phyloP scores from a whole-genome alignment of 129 eudicot species.

The Scalesia atractyloides region DNA sequence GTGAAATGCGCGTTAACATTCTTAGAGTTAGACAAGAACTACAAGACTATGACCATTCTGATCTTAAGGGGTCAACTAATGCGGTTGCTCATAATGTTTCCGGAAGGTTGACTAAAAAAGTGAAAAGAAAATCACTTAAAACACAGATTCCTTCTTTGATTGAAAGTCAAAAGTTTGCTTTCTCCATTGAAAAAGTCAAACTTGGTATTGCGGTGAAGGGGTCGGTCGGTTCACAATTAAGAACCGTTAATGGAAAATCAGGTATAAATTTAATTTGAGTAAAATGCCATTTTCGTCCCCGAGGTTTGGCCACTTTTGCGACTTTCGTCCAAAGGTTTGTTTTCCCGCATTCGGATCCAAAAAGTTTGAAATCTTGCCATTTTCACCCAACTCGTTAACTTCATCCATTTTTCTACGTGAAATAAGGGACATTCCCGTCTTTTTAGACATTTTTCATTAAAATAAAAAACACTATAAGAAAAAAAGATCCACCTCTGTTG shows the following conservation, averaged over 20 bases:
- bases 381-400: too few relatives aligned
- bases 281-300: too few relatives aligned
- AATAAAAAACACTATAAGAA: too few relatives aligned
- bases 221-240: slow-evolving; percentile 35
- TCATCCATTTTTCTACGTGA: too few relatives aligned
- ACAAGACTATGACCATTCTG: slow-evolving; percentile 44
- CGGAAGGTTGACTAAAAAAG: slow-evolving; percentile 42
- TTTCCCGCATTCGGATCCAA: too few relatives aligned
- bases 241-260: slow-evolving; percentile 34
- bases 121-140: slow-evolving; percentile 35
- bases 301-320: too few relatives aligned
- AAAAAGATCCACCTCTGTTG: too few relatives aligned
- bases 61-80: slow-evolving; percentile 35
- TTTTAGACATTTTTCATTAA: too few relatives aligned
- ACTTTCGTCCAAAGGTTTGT: too few relatives aligned
- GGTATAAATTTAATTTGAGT: slow-evolving; percentile 36
- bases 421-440: too few relatives aligned
- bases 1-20: slow-evolving; percentile 71
- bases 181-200: slow-evolving; percentile 42
- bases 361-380: too few relatives aligned
- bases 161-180: slow-evolving; percentile 33
- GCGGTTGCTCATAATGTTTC: slow-evolving; percentile 44
- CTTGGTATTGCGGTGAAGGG: slow-evolving; percentile 41
- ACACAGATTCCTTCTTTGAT: slow-evolving; percentile 20
- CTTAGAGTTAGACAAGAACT: slow-evolving; percentile 65